phyloP scores from a whole-genome alignment of 495 filamentous ascomycete species.

The Penicillium paradoxum region DNA sequence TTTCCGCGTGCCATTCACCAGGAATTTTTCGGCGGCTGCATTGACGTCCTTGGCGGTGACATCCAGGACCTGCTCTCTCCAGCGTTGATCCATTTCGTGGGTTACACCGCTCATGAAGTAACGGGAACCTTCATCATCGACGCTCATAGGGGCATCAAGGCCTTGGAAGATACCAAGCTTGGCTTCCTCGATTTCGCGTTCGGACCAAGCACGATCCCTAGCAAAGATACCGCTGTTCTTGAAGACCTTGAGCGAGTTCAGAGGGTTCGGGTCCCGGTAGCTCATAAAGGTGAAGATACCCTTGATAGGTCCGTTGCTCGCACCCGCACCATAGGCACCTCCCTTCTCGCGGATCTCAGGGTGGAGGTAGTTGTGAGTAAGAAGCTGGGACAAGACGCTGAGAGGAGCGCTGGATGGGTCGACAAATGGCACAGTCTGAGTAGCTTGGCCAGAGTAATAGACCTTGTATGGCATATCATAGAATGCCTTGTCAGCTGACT shows the following conservation, averaged over 20 bases:
- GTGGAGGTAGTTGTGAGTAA: conserved; percentile 96
- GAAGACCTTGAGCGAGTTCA: conserved; percentile 84
- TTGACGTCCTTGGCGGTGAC: conserved; percentile 77
- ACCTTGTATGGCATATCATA: conserved; percentile 96
- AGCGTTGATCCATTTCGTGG: conserved; percentile 82
- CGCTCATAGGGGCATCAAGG: conserved; percentile 86
- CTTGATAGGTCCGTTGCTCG: conserved; percentile 70
- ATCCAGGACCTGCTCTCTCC: conserved; percentile 81
- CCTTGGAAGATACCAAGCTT: conserved; percentile 92
- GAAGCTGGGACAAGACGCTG: conserved; percentile 81
- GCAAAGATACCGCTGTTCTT: conserved; percentile 78
- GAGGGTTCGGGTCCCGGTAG: conserved; percentile 94
- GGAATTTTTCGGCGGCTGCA: conserved; percentile 72
- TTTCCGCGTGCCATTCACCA: conserved; percentile 61
- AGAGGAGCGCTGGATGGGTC: conserved; percentile 68
- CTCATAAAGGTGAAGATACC: conserved; percentile 92
- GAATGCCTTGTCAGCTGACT: conserved; percentile 63
- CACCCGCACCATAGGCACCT: conserved; percentile 90
- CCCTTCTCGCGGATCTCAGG: conserved; percentile 98
- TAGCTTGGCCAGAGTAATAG: conserved; percentile 77
- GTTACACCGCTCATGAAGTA: conserved; percentile 81
- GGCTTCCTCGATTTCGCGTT: conserved; percentile 87
- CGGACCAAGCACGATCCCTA: conserved; percentile 75
- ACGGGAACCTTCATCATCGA: conserved; percentile 82
- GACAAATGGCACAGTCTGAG: conserved; percentile 82